Evolutionary conservation across 2,329 filamentous ascomycete genomes (phyloP).

Genomic region (Apiospora kogelbergensis): DNA sequence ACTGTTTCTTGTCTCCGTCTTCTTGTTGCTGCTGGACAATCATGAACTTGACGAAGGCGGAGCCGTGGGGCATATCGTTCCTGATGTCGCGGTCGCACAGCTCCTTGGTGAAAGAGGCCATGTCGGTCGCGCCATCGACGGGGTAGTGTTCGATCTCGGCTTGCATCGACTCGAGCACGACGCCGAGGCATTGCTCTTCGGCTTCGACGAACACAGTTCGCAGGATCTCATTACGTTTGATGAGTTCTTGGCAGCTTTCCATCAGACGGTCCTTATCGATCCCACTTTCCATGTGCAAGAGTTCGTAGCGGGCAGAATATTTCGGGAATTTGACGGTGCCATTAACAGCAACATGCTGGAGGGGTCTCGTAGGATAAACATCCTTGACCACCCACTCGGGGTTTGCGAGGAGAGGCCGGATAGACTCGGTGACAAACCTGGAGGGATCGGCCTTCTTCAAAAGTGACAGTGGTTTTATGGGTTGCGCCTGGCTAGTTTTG

Average conservation of each 20-base stretch:
- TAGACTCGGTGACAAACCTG: conserved; percentile 43
- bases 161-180: conserved; percentile 56
- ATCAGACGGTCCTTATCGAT: conserved; percentile 51
- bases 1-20: conserved; percentile 8
- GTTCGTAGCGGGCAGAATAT: conserved; percentile 63
- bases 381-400: conserved; percentile 52
- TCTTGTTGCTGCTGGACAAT: conserved; percentile 38
- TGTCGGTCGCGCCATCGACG: conserved; percentile 49
- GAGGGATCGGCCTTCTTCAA: conserved; percentile 40
- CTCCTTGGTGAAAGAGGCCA: conserved; percentile 45
- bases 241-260: conserved; percentile 52
- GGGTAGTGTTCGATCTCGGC: conserved; percentile 52
- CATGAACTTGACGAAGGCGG: conserved; percentile 61
- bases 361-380: conserved; percentile 56
- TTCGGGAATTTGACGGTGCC: conserved; percentile 58
- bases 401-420: conserved; percentile 52
- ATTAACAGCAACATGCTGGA: conserved; percentile 59
- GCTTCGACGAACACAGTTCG: conserved; percentile 63
- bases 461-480: conserved; percentile 50
- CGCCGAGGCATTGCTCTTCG: conserved; percentile 48
- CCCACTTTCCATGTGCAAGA: conserved; percentile 58
- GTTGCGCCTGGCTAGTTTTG: conserved; percentile 20
- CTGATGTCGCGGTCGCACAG: conserved; percentile 57
- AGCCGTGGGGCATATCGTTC: conserved; percentile 55
- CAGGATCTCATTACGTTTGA: conserved; percentile 62